Evolutionary conservation across 257 asterid genomes (phyloP).

Genomic region (Fraxinus americana): DNA sequence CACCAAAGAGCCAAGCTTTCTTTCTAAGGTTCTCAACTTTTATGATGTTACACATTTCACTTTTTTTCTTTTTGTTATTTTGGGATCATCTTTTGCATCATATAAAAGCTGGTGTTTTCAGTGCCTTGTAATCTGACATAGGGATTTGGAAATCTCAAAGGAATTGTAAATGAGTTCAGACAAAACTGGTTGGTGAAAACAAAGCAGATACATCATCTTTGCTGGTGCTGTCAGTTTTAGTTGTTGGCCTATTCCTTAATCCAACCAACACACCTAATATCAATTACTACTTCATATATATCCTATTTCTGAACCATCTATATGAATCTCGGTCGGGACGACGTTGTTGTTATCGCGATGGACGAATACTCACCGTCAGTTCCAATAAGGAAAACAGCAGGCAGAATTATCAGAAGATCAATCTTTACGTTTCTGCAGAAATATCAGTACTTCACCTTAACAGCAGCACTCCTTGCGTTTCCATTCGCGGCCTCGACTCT

Average conservation of each 20-base stretch:
- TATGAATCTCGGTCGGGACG: background rate
- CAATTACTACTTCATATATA: background rate
- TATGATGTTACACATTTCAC: slow-evolving; percentile 27
- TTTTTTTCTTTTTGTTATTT: background rate
- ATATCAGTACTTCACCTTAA: slow-evolving; percentile 59
- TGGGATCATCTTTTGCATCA: slow-evolving; percentile 5
- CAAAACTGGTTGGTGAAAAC: slow-evolving; percentile 38
- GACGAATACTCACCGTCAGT: slow-evolving; percentile 24
- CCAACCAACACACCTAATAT: slow-evolving; percentile 21
- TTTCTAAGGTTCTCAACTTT: slow-evolving; percentile 33
- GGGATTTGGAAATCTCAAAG: slow-evolving; percentile 36
- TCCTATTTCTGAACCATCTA: background rate
- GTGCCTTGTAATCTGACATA: slow-evolving; percentile 14
- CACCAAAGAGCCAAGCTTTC: slow-evolving; percentile 24
- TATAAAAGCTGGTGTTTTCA: slow-evolving; percentile 11
- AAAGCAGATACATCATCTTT: slow-evolving; percentile 37
- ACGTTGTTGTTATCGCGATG: slow-evolving; percentile 2
- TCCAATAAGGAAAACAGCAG: slow-evolving; percentile 54
- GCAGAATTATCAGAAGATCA: slow-evolving; percentile 57
- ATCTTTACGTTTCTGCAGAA: slow-evolving; percentile 65
- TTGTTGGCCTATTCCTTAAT: slow-evolving; percentile 41
- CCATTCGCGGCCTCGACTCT: slow-evolving; percentile 73
- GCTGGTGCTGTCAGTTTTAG: slow-evolving; percentile 25
- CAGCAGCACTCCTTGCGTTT: slow-evolving; percentile 57
- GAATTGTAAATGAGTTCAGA: slow-evolving; percentile 27